Conservation (phyloP, 139 green algal genomes). For the Deuterostichococcus epilithicus region DNA sequence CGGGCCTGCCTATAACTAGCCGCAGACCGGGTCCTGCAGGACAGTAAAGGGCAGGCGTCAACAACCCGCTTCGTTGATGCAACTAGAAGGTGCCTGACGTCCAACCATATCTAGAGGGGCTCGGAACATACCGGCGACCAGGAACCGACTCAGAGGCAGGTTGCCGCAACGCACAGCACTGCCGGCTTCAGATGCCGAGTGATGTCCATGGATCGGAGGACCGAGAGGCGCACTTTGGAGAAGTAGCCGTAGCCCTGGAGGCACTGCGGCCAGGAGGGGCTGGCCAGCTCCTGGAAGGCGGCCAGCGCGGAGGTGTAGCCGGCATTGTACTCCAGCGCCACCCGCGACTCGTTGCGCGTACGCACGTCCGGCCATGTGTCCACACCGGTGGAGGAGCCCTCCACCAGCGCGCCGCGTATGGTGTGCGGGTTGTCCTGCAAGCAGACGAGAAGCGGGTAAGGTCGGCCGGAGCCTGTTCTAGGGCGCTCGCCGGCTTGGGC, state of each 20-base stretch:
- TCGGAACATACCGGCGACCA: no score
- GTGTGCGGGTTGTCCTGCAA: slow-evolving; percentile 46
- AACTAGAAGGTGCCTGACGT: no score
- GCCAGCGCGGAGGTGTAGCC: slow-evolving; percentile 15
- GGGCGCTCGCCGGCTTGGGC: slow-evolving; percentile 25
- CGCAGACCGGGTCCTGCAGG: background rate
- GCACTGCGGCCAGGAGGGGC: slow-evolving; percentile 28
- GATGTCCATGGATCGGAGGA: background rate
- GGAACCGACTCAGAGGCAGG: no score
- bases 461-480: slow-evolving; percentile 29
- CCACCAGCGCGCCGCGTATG: slow-evolving; percentile 60
- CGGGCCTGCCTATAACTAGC: background rate
- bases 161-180: no score
- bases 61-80: no score
- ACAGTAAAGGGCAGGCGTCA: no score
- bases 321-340: slow-evolving; percentile 49
- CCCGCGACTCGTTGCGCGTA: slow-evolving; percentile 27
- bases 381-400: slow-evolving; percentile 12
- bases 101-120: no score
- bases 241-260: background rate
- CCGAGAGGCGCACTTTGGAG: background rate
- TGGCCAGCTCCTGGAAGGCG: slow-evolving; percentile 40
- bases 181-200: background rate
- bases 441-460: no score
- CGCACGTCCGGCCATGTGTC: slow-evolving; percentile 41